Percentiles rank a stretch among this genome's conserved stretches.
Evolutionary conservation across 257 asterid genomes (phyloP).

Genomic region (Coffea canephora): DNA sequence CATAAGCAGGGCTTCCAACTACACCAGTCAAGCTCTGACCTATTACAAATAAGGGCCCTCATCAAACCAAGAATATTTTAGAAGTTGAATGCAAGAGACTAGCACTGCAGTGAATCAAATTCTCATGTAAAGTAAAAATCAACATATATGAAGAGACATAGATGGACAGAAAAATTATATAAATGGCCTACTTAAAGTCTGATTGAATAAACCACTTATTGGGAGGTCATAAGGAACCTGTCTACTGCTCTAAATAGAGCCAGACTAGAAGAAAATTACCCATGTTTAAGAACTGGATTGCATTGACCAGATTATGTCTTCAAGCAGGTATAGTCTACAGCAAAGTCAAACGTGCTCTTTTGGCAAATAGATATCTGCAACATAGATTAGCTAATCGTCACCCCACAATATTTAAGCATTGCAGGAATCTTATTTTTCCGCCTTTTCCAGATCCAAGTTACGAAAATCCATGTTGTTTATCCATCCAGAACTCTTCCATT

Average conservation of each 20-base stretch:
- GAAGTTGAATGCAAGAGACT: background rate
- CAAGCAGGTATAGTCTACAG: background rate
- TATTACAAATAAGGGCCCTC: constrained; percentile 25
- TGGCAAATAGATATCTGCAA: too few species aligned
- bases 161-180: background rate
- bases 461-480: background rate
- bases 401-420: too few species aligned
- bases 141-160: background rate
- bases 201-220: background rate
- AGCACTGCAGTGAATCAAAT: background rate
- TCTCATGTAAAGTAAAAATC: background rate
- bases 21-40: constrained; percentile 77
- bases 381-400: too few species aligned
- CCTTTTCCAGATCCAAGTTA: background rate
- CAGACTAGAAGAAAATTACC: background rate
- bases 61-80: constrained; percentile 7
- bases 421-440: too few species aligned
- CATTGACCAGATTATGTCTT: background rate
- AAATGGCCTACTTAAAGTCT: background rate
- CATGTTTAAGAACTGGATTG: background rate
- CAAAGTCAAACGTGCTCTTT: too few species aligned
- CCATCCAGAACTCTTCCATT: background rate
- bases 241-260: background rate
- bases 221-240: background rate
- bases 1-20: constrained; percentile 91